phyloP scores from a whole-genome alignment of 352 stramenopile genomes.

The Globisporangium splendens region DNA sequence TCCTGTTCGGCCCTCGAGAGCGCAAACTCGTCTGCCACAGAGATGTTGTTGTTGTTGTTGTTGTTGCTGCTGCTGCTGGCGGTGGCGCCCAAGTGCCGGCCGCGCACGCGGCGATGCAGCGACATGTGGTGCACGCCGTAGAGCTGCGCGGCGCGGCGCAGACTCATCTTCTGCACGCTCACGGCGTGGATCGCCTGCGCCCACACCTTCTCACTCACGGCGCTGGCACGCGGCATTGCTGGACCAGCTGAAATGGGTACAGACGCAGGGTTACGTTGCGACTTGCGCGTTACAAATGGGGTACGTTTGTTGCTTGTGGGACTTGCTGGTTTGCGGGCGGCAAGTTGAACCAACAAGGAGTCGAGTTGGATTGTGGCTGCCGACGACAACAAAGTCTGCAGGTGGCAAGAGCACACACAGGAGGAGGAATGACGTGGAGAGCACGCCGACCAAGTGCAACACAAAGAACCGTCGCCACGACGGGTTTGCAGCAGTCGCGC shows the following conservation, averaged over 20 bases:
- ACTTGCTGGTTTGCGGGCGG: too few relatives aligned
- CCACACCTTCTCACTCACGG: conserved; percentile 38
- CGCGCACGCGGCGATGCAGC: conserved; percentile 23
- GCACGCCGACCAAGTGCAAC: not conserved
- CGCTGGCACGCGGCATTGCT: conserved; percentile 15
- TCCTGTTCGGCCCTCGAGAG: conserved; percentile 50
- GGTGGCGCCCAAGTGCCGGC: conserved; percentile 1
- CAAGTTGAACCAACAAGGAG: not conserved
- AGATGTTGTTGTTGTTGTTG: too few relatives aligned
- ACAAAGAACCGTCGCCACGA: conserved; percentile 1
- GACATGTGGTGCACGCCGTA: conserved; percentile 51
- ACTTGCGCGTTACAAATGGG: too few relatives aligned
- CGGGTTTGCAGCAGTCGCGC: not conserved
- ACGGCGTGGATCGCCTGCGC: conserved; percentile 38
- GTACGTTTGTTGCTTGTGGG: too few relatives aligned
- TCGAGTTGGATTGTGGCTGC: too few relatives aligned
- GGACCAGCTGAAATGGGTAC: too few relatives aligned
- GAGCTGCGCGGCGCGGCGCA: conserved; percentile 30
- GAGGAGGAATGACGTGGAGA: not conserved
- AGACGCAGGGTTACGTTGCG: too few relatives aligned
- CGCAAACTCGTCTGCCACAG: conserved; percentile 14
- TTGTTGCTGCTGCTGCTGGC: not conserved
- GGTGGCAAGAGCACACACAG: not conserved
- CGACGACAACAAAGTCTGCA: too few relatives aligned
- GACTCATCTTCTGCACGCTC: conserved; percentile 42